phyloP scores from a whole-genome alignment of 169 alveolate genomes.

The Eimeria tenella region DNA sequence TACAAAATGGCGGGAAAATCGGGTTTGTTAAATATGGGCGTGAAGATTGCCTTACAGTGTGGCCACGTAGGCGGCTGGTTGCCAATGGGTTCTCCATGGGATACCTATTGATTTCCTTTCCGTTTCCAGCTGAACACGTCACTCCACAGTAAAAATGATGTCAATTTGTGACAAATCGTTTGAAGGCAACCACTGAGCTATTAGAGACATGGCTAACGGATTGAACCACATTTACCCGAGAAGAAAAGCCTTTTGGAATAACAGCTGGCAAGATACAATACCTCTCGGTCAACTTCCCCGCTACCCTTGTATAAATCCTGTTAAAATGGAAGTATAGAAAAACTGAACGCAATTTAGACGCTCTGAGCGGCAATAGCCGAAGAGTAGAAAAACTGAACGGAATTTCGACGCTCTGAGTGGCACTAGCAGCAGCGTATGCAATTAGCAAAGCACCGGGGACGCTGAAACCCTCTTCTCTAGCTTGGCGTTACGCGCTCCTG shows the following conservation, averaged over 20 bases:
- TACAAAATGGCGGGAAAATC: background rate
- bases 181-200: too few relatives aligned
- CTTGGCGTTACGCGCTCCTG: too few relatives aligned
- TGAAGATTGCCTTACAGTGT: conserved; percentile 10
- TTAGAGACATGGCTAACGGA: background rate
- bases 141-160: background rate
- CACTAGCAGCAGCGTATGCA: too few relatives aligned
- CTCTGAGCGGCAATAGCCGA: background rate
- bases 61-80: conserved; percentile 26
- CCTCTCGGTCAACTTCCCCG: background rate
- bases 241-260: conserved; percentile 33
- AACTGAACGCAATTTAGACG: too few relatives aligned
- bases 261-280: conserved; percentile 9
- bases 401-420: too few relatives aligned
- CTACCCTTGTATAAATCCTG: conserved; percentile 29
- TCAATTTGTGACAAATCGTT: background rate
- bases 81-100: conserved; percentile 39
- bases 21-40: background rate
- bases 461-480: too few relatives aligned
- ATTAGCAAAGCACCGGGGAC: too few relatives aligned
- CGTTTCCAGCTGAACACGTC: conserved; percentile 55
- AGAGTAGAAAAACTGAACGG: too few relatives aligned
- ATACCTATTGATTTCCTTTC: conserved; percentile 23
- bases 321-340: background rate
- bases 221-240: background rate